Percentiles rank a stretch among this genome's conserved stretches.
phyloP scores from a whole-genome alignment of 257 asterid species.

The Apocynum venetum region DNA sequence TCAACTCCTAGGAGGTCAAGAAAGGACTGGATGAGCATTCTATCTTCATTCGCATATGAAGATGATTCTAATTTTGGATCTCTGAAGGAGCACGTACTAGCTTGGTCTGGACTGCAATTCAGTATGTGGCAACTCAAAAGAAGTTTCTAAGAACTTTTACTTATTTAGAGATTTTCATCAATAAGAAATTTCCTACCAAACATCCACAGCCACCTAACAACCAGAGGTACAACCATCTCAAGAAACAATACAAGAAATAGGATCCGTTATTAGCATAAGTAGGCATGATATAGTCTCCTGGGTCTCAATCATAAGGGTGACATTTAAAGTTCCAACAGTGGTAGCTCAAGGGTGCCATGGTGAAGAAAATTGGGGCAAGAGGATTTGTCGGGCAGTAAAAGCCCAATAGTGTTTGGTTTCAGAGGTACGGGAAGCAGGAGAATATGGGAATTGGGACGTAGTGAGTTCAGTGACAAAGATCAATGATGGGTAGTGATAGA shows the following conservation, averaged over 20 bases:
- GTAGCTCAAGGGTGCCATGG: background rate
- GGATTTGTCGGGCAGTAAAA: background rate
- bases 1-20: too few relatives aligned
- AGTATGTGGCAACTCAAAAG: background rate
- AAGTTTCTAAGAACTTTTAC: background rate
- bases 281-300: background rate
- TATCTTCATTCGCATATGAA: background rate
- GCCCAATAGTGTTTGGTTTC: background rate
- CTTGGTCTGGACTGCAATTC: background rate
- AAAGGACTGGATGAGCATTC: background rate
- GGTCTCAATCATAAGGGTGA: background rate
- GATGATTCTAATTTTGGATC: background rate
- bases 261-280: background rate
- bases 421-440: background rate
- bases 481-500: too few relatives aligned
- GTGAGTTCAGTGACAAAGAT: background rate
- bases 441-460: background rate
- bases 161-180: too few relatives aligned
- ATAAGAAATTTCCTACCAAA: background rate
- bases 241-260: too few relatives aligned
- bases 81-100: background rate
- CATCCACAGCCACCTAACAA: background rate
- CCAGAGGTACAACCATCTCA: too few relatives aligned
- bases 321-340: background rate
- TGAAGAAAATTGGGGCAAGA: background rate